A percentile compares a stretch with the other conserved stretches of the same genome.
These are phyloP conservation scores for Leishmania braziliensis DNA, from an alignment of 208 protist genomes.

Conservation along the genomic window DNA sequence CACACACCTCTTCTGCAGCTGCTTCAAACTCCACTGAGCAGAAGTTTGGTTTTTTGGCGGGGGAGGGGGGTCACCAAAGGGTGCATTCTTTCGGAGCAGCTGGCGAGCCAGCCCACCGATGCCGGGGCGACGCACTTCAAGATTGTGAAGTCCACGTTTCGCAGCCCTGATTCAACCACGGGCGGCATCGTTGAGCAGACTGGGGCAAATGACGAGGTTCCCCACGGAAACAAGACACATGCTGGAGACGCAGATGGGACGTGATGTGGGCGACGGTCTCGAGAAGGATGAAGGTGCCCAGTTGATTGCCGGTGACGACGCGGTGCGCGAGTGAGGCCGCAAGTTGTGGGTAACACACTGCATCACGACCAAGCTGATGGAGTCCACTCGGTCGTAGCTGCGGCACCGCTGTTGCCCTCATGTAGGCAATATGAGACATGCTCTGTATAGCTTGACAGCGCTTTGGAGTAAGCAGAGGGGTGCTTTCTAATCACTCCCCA, in stretches of 20 bases:
- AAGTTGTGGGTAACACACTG: slow-evolving; percentile 60
- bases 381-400: slow-evolving; percentile 32
- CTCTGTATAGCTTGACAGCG: not conserved
- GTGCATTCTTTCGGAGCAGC: slow-evolving; percentile 41
- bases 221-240: slow-evolving; percentile 38
- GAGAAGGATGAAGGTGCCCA: slow-evolving; percentile 16
- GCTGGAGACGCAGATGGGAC: slow-evolving; percentile 67
- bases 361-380: slow-evolving; percentile 49
- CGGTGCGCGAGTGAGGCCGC: slow-evolving; percentile 44
- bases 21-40: slow-evolving; percentile 35
- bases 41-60: slow-evolving; percentile 39
- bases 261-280: slow-evolving; percentile 40
- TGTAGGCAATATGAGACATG: not conserved
- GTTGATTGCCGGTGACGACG: slow-evolving; percentile 34
- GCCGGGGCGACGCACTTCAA: slow-evolving; percentile 29
- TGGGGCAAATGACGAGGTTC: slow-evolving; percentile 40
- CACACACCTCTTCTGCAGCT: slow-evolving; percentile 61
- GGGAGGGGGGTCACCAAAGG: slow-evolving; percentile 19
- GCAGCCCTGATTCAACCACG: slow-evolving; percentile 14
- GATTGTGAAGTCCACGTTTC: slow-evolving; percentile 27
- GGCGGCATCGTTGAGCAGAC: slow-evolving; percentile 17
- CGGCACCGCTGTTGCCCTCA: not conserved
- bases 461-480: not conserved
- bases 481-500: not conserved
- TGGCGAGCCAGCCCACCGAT: slow-evolving; percentile 37